Evolutionary conservation across 2,329 filamentous ascomycete genomes (phyloP).

Genomic region (Sarocladium strictum): DNA sequence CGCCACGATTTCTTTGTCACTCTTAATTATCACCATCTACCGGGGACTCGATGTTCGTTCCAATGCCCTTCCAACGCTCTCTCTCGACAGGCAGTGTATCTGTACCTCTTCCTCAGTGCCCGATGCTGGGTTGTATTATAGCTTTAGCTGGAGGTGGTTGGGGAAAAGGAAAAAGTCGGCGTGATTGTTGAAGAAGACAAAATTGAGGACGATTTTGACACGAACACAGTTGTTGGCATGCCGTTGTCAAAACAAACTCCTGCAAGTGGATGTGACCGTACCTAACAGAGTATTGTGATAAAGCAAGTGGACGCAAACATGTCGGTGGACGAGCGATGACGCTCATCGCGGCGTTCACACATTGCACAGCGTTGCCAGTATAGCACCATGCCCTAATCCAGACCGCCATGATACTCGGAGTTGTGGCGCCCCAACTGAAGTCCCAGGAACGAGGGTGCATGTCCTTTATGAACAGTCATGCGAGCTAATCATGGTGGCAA

Average conservation of each 20-base stretch:
- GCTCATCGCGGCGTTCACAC: no score
- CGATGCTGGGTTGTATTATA: conserved; percentile 32
- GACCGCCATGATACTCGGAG: no score
- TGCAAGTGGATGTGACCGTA: not conserved
- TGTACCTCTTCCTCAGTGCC: conserved; percentile 23
- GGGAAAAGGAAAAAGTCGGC: conserved; percentile 25
- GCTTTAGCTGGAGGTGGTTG: conserved; percentile 23
- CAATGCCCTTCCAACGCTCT: conserved; percentile 11
- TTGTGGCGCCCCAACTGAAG: no score
- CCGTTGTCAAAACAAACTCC: not conserved
- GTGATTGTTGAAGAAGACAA: conserved; percentile 22
- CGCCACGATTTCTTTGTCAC: not conserved
- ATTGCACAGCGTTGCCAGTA: no score
- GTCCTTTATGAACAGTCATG: no score
- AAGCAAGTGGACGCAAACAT: no score
- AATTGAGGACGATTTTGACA: conserved; percentile 21
- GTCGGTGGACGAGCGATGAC: no score
- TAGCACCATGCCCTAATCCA: no score
- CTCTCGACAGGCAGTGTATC: conserved; percentile 20
- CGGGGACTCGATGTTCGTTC: conserved; percentile 8
- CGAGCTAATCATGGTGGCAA: no score
- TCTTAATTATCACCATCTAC: conserved; percentile 9
- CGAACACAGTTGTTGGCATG: not conserved
- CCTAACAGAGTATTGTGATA: no score
- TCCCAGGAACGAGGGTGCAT: no score